These are phyloP conservation scores for Margaritispora aquatica DNA, from an alignment of 495 filamentous ascomycete species.

Conservation along the genomic window DNA sequence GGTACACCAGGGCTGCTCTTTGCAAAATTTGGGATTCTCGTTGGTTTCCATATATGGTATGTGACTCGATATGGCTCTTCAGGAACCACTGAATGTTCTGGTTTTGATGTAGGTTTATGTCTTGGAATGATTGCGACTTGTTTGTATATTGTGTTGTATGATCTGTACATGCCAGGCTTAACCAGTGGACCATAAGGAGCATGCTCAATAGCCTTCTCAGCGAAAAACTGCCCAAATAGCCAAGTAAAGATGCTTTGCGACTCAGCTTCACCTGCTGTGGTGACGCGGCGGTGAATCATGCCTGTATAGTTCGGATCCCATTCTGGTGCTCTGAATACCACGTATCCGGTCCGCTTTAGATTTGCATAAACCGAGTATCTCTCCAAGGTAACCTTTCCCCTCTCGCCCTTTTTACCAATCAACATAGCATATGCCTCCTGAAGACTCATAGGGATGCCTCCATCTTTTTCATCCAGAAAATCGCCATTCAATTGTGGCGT, in stretches of 20 bases:
- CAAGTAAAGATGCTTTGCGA: slow-evolving; percentile 20
- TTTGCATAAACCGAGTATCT: slow-evolving; percentile 81
- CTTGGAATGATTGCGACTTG: slow-evolving; percentile 69
- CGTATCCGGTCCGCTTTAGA: slow-evolving; percentile 78
- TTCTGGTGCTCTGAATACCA: slow-evolving; percentile 59
- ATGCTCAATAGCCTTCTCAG: slow-evolving; percentile 8
- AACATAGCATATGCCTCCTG: slow-evolving; percentile 84
- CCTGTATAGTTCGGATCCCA: slow-evolving; percentile 9
- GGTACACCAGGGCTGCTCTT: slow-evolving; percentile 70
- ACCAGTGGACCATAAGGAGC: slow-evolving; percentile 59
- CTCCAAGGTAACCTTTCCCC: slow-evolving; percentile 61
- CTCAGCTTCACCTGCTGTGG: not conserved
- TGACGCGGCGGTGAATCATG: not conserved
- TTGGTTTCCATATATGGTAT: slow-evolving; percentile 76
- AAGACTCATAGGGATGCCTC: slow-evolving; percentile 74
- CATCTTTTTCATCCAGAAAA: slow-evolving; percentile 24
- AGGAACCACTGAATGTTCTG: slow-evolving; percentile 17
- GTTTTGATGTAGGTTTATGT: slow-evolving; percentile 50
- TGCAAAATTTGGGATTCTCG: slow-evolving; percentile 51
- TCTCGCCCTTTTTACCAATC: slow-evolving; percentile 54
- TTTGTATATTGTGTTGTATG: slow-evolving; percentile 70
- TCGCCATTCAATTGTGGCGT: slow-evolving; percentile 6
- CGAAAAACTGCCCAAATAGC: slow-evolving; percentile 20
- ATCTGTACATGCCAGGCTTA: slow-evolving; percentile 69
- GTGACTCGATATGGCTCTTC: slow-evolving; percentile 61